Evolutionary conservation across 257 asterid genomes (phyloP).

Genomic region (Scutellaria minor): DNA sequence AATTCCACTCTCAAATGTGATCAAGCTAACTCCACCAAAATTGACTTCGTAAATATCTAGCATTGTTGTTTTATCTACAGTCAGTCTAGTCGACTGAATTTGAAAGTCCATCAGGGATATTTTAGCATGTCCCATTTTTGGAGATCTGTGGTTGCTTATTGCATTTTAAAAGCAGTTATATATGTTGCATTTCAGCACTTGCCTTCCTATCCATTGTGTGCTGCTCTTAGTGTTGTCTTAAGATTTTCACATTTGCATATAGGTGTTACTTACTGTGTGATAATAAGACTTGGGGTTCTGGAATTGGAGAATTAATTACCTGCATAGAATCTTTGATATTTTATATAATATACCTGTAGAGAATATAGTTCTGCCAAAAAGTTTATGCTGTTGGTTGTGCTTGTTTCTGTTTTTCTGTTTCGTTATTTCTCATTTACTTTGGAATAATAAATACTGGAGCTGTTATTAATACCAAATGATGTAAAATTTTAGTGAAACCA

Average conservation of each 20-base stretch:
- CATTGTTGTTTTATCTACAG: neutral
- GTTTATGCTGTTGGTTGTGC: neutral
- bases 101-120: neutral
- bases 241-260: neutral
- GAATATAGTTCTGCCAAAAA: neutral
- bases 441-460: neutral
- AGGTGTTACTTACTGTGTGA: neutral
- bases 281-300: neutral
- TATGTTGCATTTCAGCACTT: too few relatives aligned
- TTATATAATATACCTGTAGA: neutral
- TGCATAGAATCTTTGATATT: constrained; percentile 9
- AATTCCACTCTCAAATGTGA: neutral
- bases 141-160: neutral
- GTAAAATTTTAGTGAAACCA: neutral
- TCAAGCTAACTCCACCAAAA: neutral
- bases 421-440: neutral
- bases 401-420: neutral
- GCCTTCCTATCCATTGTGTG: neutral
- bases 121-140: neutral
- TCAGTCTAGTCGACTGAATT: neutral
- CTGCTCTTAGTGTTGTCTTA: neutral
- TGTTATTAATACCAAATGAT: neutral
- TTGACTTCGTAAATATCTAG: neutral
- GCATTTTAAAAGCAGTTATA: too few relatives aligned
- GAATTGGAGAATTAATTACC: constrained; percentile 10